Conservation (phyloP, 306 rosid genomes). For the Vachellia collinsii region DNA sequence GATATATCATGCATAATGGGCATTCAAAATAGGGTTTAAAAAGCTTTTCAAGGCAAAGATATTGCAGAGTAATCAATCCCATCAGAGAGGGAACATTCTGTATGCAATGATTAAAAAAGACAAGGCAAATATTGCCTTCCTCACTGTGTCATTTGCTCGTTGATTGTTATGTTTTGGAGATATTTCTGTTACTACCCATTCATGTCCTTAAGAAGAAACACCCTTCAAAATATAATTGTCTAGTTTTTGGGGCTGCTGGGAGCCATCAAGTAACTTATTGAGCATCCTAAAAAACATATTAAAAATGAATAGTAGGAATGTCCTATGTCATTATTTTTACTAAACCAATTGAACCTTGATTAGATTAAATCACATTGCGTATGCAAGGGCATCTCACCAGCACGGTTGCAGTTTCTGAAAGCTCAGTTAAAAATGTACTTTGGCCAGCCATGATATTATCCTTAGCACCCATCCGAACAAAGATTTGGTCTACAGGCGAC, state of each 20-base stretch:
- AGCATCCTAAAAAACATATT: slow-evolving; percentile 26
- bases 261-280: not conserved
- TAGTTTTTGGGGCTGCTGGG: not conserved
- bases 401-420: slow-evolving; percentile 92
- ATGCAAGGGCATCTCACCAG: slow-evolving; percentile 63
- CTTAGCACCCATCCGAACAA: slow-evolving; percentile 97
- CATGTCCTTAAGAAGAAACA: slow-evolving; percentile 26
- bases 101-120: not conserved
- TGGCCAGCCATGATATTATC: slow-evolving; percentile 98
- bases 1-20: slow-evolving; percentile 9
- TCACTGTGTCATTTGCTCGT: not conserved
- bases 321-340: not conserved
- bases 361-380: slow-evolving; percentile 16
- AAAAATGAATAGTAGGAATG: not conserved
- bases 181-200: slow-evolving; percentile 7
- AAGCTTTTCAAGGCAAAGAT: not conserved
- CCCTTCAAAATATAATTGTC: slow-evolving; percentile 8
- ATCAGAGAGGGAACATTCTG: slow-evolving; percentile 21
- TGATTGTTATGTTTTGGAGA: slow-evolving; percentile 14
- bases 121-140: slow-evolving; percentile 18
- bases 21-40: slow-evolving; percentile 6
- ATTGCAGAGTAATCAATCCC: slow-evolving; percentile 10
- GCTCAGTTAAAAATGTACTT: slow-evolving; percentile 95
- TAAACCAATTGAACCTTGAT: slow-evolving; percentile 26
- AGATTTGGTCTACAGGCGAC: slow-evolving; percentile 85